Evolutionary conservation across 495 filamentous ascomycete species (phyloP).

Genomic region (Penicillium silybi): DNA sequence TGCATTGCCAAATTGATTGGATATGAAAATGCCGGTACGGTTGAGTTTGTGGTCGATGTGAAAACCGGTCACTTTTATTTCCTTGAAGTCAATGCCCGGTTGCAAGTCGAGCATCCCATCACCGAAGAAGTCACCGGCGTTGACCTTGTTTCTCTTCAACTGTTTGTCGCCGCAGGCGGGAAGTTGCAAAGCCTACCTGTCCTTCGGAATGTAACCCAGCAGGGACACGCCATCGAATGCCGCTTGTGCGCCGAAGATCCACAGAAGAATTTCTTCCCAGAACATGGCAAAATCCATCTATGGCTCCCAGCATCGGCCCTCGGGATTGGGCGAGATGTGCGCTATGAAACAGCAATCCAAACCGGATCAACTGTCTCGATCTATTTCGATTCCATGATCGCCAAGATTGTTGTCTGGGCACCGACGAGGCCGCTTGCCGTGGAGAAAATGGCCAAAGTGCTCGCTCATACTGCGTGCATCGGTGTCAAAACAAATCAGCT

Average conservation of each 20-base stretch:
- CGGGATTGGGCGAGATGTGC: constrained; percentile 53
- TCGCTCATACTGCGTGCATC: constrained; percentile 77
- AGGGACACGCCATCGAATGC: constrained; percentile 80
- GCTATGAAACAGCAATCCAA: constrained; percentile 81
- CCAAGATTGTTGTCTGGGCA: constrained; percentile 82
- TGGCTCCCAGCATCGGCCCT: constrained; percentile 45
- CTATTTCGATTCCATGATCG: constrained; percentile 92
- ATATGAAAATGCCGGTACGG: constrained; percentile 86
- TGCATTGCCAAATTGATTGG: constrained; percentile 71
- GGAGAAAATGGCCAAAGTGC: constrained; percentile 63
- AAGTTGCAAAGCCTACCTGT: constrained; percentile 66
- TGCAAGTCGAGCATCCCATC: constrained; percentile 92
- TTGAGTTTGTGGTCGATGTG: constrained; percentile 92
- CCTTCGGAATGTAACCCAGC: constrained; percentile 56
- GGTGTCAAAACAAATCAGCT: constrained; percentile 85
- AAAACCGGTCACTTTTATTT: constrained; percentile 82
- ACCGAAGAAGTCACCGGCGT: constrained; percentile 85
- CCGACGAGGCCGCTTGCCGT: constrained; percentile 69
- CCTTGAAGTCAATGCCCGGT: constrained; percentile 91
- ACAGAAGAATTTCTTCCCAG: constrained; percentile 73
- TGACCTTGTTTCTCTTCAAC: constrained; percentile 84
- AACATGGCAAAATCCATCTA: constrained; percentile 73
- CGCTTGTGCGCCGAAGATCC: constrained; percentile 89
- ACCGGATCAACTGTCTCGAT: constrained; percentile 78
- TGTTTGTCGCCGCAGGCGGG: constrained; percentile 75